Conservation (phyloP, 176 grass and related monocot species). For the Bonia amplexicaulis region DNA sequence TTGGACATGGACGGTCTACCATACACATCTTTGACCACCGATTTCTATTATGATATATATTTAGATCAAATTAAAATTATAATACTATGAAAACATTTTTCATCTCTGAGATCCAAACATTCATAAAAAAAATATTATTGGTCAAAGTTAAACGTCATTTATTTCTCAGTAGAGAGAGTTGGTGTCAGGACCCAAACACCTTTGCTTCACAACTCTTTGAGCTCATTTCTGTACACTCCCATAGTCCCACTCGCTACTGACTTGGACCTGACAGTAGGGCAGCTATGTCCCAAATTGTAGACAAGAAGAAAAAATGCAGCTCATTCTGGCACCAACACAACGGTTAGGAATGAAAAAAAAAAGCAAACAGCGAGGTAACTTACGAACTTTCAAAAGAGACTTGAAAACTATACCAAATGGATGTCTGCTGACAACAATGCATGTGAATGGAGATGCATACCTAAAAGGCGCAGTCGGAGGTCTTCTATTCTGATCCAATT, state of each 20-base stretch:
- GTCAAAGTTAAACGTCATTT: not conserved
- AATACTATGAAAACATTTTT: not conserved
- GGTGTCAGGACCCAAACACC: no score
- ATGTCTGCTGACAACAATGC: not conserved
- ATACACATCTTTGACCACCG: not conserved
- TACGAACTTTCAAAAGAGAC: not conserved
- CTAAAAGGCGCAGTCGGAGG: not conserved
- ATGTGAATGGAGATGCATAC: not conserved
- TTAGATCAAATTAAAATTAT: not conserved
- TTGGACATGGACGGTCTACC: not conserved
- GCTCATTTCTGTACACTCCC: no score
- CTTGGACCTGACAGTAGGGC: no score
- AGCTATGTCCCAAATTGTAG: not conserved
- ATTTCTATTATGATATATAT: not conserved
- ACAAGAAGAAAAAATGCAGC: not conserved
- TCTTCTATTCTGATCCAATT: not conserved
- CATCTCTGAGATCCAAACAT: not conserved
- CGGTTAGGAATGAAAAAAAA: not conserved
- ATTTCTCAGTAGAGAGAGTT: not conserved
- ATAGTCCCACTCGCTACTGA: no score
- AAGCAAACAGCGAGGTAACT: not conserved
- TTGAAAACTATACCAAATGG: not conserved
- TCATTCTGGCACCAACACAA: not conserved
- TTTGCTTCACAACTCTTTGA: no score
- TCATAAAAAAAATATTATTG: not conserved